phyloP scores from a whole-genome alignment of 2,329 filamentous ascomycete genomes.

The Paraphaeosphaeria minitans region DNA sequence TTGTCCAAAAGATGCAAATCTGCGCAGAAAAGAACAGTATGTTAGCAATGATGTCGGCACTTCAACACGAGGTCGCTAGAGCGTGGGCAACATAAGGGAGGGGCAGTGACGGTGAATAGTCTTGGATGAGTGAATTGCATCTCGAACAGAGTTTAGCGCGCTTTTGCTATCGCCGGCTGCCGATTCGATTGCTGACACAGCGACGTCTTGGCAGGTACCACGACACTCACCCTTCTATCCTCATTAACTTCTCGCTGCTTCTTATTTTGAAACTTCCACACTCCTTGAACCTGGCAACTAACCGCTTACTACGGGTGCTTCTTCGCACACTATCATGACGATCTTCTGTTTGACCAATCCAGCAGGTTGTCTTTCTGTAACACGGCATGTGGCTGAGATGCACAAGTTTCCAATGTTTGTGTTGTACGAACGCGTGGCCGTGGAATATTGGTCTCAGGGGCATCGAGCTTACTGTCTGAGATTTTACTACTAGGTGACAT shows the following conservation, averaged over 20 bases:
- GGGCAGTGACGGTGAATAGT: slow-evolving; percentile 3
- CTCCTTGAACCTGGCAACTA: no score
- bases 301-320: no score
- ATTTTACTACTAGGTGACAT: no score
- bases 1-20: neutral
- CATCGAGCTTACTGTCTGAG: no score
- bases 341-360: no score
- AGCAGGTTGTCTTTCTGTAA: neutral
- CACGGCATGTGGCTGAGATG: neutral
- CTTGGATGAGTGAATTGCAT: slow-evolving; percentile 4
- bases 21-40: neutral
- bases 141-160: slow-evolving; percentile 1
- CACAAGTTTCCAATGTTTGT: neutral
- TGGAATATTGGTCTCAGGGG: neutral
- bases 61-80: slow-evolving; percentile 8
- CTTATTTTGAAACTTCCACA: no score
- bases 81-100: slow-evolving; percentile 13
- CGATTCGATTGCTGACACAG: slow-evolving; percentile 1
- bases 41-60: neutral
- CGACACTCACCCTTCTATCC: neutral
- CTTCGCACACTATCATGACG: no score
- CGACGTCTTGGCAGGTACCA: slow-evolving; percentile 1
- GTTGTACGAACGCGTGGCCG: neutral
- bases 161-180: neutral
- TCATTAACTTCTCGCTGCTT: no score